Percentiles rank a stretch among this genome's conserved stretches.
Conservation (phyloP, 257 asterid genomes). For the Solanum bulbocastanum region DNA sequence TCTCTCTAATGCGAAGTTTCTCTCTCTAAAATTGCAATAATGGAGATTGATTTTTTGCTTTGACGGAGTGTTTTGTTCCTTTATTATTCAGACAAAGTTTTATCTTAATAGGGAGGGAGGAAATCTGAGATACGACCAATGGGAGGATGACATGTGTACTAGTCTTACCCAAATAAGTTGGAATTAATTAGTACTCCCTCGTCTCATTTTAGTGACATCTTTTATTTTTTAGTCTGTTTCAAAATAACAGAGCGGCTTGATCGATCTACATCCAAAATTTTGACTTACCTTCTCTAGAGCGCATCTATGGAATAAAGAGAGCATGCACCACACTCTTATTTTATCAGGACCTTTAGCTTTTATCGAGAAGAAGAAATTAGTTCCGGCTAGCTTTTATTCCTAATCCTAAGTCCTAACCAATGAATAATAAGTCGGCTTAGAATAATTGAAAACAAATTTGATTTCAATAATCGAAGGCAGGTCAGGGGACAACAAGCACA, state of each 20-base stretch:
- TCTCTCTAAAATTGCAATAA: conserved; percentile 1
- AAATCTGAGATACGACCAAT: conserved; percentile 25
- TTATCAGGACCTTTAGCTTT: neutral
- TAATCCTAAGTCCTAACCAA: neutral
- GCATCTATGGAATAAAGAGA: no score
- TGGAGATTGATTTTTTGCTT: neutral
- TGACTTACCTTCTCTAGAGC: neutral
- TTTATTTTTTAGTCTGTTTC: neutral
- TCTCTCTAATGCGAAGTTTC: neutral
- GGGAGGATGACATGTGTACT: conserved; percentile 8
- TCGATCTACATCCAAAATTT: neutral
- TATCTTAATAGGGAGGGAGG: conserved; percentile 17
- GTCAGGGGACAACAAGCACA: no score
- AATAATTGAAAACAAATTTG: neutral
- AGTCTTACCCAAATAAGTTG: conserved; percentile 32
- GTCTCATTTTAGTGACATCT: neutral
- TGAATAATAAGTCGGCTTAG: neutral
- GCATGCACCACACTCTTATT: no score
- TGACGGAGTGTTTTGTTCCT: neutral
- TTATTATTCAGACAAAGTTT: neutral
- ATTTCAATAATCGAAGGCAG: neutral
- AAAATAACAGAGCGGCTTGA: neutral
- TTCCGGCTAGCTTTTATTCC: no score
- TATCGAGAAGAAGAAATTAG: no score
- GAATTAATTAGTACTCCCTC: neutral